Evolutionary conservation across 306 rosid species (phyloP).

Genomic region (Ormosia emarginata): DNA sequence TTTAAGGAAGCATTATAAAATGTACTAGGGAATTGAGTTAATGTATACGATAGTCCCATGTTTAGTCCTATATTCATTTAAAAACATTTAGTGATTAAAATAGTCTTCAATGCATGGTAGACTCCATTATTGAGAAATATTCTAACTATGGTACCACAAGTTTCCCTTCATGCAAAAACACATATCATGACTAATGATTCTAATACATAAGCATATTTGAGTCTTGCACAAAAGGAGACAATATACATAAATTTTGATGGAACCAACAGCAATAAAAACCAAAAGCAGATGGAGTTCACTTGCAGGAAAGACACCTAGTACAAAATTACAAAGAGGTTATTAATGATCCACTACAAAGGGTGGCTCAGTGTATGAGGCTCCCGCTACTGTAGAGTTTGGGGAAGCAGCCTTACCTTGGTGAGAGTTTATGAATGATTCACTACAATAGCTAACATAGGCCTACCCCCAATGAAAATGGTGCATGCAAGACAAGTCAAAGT

Average conservation of each 20-base stretch:
- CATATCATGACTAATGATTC: conserved; percentile 8
- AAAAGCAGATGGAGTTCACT: background rate
- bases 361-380: background rate
- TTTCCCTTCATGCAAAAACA: conserved; percentile 18
- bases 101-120: background rate
- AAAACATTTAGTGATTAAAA: background rate
- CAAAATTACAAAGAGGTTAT: background rate
- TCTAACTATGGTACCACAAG: conserved; percentile 12
- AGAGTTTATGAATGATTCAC: background rate
- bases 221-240: background rate
- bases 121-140: conserved; percentile 6
- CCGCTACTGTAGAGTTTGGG: background rate
- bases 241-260: background rate
- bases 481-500: conserved; percentile 20
- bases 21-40: background rate
- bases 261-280: background rate
- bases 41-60: background rate
- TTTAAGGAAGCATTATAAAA: background rate
- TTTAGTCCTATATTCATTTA: background rate
- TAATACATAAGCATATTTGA: background rate
- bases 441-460: background rate
- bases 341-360: background rate
- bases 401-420: background rate
- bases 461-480: conserved; percentile 9
- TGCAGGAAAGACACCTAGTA: background rate